These are phyloP conservation scores for Penicillium samsonianum DNA, from an alignment of 495 filamentous ascomycete species.

Conservation along the genomic window DNA sequence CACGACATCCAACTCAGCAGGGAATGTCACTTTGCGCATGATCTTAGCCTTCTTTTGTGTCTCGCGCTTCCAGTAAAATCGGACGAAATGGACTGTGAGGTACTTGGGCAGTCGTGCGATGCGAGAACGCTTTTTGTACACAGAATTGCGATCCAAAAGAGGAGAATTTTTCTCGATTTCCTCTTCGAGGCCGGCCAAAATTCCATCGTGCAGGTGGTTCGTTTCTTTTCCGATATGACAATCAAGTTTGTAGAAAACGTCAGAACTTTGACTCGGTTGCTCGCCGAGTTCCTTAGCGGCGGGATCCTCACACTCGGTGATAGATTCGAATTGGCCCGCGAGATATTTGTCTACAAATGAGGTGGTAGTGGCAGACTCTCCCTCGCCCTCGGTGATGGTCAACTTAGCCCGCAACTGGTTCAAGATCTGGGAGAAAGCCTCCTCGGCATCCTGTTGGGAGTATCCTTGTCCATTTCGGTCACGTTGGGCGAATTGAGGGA, in stretches of 20 bases:
- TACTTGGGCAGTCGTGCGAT: slow-evolving; percentile 92
- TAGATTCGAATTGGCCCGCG: slow-evolving; percentile 73
- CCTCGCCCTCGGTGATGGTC: slow-evolving; percentile 59
- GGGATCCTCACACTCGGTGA: slow-evolving; percentile 80
- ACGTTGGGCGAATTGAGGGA: slow-evolving; percentile 92
- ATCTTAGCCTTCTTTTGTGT: slow-evolving; percentile 99
- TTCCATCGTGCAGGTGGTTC: slow-evolving; percentile 87
- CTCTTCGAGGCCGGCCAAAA: slow-evolving; percentile 77
- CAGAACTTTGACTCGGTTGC: slow-evolving; percentile 62
- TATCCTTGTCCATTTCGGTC: slow-evolving; percentile 78
- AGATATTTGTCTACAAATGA: slow-evolving; percentile 92
- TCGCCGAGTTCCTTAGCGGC: slow-evolving; percentile 76
- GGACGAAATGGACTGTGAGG: slow-evolving; percentile 93
- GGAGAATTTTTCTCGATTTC: slow-evolving; percentile 88
- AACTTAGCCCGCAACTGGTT: slow-evolving; percentile 81
- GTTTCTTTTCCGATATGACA: slow-evolving; percentile 87
- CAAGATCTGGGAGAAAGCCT: slow-evolving; percentile 96
- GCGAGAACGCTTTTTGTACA: slow-evolving; percentile 86
- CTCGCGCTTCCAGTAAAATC: slow-evolving; percentile 95
- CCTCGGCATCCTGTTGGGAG: slow-evolving; percentile 96
- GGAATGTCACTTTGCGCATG: slow-evolving; percentile 97
- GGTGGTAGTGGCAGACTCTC: slow-evolving; percentile 45
- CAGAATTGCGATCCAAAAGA: slow-evolving; percentile 70
- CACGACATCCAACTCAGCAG: slow-evolving; percentile 85
- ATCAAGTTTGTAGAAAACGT: slow-evolving; percentile 87